phyloP scores from a whole-genome alignment of 2,329 filamentous ascomycete genomes.

The Aureobasidium sp. region DNA sequence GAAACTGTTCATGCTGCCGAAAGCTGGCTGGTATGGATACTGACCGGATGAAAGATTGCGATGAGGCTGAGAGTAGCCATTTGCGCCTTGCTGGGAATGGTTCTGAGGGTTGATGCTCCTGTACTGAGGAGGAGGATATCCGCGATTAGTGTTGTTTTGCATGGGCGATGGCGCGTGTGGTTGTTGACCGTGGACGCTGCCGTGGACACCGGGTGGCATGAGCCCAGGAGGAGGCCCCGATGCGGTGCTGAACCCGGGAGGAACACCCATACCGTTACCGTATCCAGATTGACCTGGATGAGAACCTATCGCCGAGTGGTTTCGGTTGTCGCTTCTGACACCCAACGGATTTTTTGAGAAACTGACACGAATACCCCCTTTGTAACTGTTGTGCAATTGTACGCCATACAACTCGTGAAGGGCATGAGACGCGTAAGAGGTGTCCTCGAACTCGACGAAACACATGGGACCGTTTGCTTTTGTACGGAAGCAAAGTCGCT shows the following conservation, averaged over 20 bases:
- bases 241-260: conserved; percentile 40
- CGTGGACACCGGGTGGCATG: conserved; percentile 46
- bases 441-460: conserved; percentile 95
- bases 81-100: background rate
- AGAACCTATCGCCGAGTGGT: background rate
- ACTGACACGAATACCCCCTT: conserved; percentile 88
- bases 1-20: conserved; percentile 11
- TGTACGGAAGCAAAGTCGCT: conserved; percentile 86
- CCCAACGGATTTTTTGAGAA: conserved; percentile 97
- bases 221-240: conserved; percentile 73
- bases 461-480: conserved; percentile 98
- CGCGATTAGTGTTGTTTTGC: background rate
- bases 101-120: background rate
- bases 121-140: background rate
- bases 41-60: background rate
- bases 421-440: conserved; percentile 85
- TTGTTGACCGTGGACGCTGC: conserved; percentile 34
- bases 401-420: conserved; percentile 84
- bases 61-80: background rate
- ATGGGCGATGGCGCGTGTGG: background rate
- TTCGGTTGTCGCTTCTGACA: conserved; percentile 59
- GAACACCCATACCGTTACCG: conserved; percentile 52
- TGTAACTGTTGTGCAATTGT: conserved; percentile 81
- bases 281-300: conserved; percentile 50
- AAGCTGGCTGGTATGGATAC: background rate